These are phyloP conservation scores for Magnolia kwangsiensis DNA, from an alignment of 164 flowering plant genomes.

Conservation along the genomic window DNA sequence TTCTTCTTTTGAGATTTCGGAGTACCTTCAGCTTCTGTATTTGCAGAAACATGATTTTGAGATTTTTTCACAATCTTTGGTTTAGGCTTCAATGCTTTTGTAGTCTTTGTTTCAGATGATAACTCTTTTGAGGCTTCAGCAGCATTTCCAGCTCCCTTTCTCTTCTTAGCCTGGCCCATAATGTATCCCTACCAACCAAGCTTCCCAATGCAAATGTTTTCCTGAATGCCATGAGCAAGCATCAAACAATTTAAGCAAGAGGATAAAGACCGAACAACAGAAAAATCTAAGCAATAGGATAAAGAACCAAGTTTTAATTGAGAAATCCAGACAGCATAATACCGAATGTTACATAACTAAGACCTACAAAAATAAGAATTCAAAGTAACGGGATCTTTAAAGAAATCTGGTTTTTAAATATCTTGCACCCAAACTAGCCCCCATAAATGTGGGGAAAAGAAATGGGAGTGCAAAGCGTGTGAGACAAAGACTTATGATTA, in stretches of 20 bases:
- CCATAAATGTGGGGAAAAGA: too few relatives aligned
- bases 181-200: slow-evolving; percentile 5
- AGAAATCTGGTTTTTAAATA: too few relatives aligned
- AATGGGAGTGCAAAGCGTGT: too few relatives aligned
- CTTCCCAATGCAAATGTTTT: background rate
- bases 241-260: background rate
- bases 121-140: slow-evolving; percentile 14
- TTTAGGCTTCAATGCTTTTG: slow-evolving; percentile 32
- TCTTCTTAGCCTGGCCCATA: slow-evolving; percentile 12
- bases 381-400: too few relatives aligned
- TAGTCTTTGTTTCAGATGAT: slow-evolving; percentile 21
- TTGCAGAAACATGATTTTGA: slow-evolving; percentile 8
- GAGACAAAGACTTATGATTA: too few relatives aligned
- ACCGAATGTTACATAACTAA: too few relatives aligned
- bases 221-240: slow-evolving; percentile 7
- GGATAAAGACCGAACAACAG: too few relatives aligned
- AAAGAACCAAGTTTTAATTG: too few relatives aligned
- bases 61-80: slow-evolving; percentile 30
- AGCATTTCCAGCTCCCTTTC: slow-evolving; percentile 12
- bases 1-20: slow-evolving; percentile 9
- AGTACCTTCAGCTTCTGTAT: slow-evolving; percentile 4
- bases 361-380: too few relatives aligned
- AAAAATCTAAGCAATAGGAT: too few relatives aligned
- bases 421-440: too few relatives aligned
- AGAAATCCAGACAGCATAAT: too few relatives aligned